phyloP scores from a whole-genome alignment of 73 alveolate genomes.

The Tetrahymena elliotti region DNA sequence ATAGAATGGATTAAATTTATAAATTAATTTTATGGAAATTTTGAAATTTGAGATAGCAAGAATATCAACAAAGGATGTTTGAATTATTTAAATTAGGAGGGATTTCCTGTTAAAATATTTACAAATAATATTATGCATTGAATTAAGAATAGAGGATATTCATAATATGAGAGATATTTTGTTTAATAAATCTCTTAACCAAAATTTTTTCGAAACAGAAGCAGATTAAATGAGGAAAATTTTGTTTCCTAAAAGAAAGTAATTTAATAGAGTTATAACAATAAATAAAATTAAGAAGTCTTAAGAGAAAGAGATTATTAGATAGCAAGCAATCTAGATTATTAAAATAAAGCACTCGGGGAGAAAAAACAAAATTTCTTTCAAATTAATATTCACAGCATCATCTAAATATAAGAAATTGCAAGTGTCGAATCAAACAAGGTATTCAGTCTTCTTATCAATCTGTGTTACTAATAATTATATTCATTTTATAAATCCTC shows the following conservation, averaged over 20 bases:
- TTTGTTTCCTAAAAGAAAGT: neutral
- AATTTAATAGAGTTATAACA: neutral
- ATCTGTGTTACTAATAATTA: neutral
- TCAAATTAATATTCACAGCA: neutral
- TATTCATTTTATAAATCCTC: neutral
- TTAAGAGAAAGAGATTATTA: neutral
- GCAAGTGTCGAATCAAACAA: neutral
- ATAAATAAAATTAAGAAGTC: neutral
- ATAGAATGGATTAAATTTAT: neutral
- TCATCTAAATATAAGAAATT: neutral
- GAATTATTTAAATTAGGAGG: neutral
- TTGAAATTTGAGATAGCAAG: neutral
- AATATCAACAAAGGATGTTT: neutral
- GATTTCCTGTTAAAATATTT: neutral
- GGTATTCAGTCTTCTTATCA: neutral
- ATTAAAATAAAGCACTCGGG: neutral
- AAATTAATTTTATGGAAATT: neutral
- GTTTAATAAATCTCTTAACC: neutral
- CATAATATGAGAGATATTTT: neutral
- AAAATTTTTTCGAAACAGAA: neutral
- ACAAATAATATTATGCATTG: neutral
- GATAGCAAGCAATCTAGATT: neutral
- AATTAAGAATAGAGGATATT: neutral
- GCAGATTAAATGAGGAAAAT: neutral
- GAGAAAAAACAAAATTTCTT: neutral